A percentile compares a stretch with the other conserved stretches of the same genome.
These are phyloP conservation scores for Fraxinus baroniana DNA, from an alignment of 305 asterid genomes.

Conservation along the genomic window DNA sequence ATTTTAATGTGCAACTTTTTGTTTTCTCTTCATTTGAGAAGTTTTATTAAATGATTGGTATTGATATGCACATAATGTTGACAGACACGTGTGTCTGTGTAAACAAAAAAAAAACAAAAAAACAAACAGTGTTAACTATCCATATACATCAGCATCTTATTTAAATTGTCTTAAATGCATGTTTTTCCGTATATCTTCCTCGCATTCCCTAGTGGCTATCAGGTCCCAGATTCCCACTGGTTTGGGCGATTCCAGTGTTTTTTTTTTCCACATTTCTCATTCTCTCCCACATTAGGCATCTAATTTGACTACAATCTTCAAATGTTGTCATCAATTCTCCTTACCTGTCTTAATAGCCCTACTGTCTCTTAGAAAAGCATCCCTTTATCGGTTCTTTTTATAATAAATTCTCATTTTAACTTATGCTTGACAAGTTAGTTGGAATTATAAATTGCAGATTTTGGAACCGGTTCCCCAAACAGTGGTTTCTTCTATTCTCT, in stretches of 20 bases:
- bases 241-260: constrained; percentile 25
- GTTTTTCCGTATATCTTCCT: neutral
- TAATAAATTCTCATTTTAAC: constrained; percentile 15
- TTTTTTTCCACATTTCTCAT: constrained; percentile 14
- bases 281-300: constrained; percentile 22
- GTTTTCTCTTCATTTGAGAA: constrained; percentile 23
- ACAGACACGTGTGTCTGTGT: constrained; percentile 2
- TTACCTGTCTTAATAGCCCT: constrained; percentile 15
- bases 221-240: constrained; percentile 22
- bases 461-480: constrained; percentile 6
- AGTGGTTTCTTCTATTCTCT: constrained; percentile 8
- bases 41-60: constrained; percentile 8
- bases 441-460: constrained; percentile 17
- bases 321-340: constrained; percentile 11
- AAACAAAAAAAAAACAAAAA: neutral
- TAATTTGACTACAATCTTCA: constrained; percentile 10
- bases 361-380: constrained; percentile 10
- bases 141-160: constrained; percentile 14
- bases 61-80: constrained; percentile 18
- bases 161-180: constrained; percentile 19
- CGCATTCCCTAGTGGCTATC: constrained; percentile 18
- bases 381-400: neutral
- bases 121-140: constrained; percentile 1
- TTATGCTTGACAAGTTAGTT: constrained; percentile 16
- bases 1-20: constrained; percentile 22